Evolutionary conservation across 2,329 filamentous ascomycete genomes (phyloP).

Genomic region (Pseudogymnoascus sp.): DNA sequence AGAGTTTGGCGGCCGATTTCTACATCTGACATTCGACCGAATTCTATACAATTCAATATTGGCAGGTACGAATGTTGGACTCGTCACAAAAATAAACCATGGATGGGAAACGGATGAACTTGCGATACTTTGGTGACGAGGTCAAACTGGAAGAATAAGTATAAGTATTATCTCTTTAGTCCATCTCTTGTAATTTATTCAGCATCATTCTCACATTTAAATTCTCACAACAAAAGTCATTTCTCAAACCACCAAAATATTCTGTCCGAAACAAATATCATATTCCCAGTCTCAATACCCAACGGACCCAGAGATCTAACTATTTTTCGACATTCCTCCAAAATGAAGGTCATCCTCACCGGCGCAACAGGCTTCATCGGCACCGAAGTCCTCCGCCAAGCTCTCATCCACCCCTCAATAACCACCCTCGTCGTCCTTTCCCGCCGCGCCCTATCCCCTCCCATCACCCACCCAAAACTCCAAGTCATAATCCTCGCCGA

Average conservation of each 20-base stretch:
- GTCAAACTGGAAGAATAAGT: background rate
- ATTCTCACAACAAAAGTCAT: background rate
- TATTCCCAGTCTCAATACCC: background rate
- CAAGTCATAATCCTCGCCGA: constrained; percentile 43
- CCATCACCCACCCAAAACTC: constrained; percentile 38
- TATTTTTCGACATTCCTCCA: background rate
- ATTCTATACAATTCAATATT: background rate
- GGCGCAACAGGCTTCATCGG: constrained; percentile 50
- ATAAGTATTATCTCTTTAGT: background rate
- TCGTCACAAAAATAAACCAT: background rate
- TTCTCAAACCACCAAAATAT: background rate
- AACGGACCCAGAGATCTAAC: background rate
- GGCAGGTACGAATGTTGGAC: background rate
- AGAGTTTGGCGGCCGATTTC: background rate
- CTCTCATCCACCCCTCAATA: constrained; percentile 41
- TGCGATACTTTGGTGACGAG: background rate
- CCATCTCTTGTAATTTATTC: background rate
- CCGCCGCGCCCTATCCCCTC: constrained; percentile 37
- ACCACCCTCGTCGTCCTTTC: constrained; percentile 42
- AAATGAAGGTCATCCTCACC: constrained; percentile 51
- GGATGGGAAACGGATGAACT: background rate
- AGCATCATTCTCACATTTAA: background rate
- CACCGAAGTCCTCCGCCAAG: constrained; percentile 41
- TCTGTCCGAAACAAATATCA: background rate
- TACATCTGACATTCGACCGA: background rate